phyloP scores from a whole-genome alignment of 2,329 filamentous ascomycete genomes.

The Fusarium neocosmosporiellum region DNA sequence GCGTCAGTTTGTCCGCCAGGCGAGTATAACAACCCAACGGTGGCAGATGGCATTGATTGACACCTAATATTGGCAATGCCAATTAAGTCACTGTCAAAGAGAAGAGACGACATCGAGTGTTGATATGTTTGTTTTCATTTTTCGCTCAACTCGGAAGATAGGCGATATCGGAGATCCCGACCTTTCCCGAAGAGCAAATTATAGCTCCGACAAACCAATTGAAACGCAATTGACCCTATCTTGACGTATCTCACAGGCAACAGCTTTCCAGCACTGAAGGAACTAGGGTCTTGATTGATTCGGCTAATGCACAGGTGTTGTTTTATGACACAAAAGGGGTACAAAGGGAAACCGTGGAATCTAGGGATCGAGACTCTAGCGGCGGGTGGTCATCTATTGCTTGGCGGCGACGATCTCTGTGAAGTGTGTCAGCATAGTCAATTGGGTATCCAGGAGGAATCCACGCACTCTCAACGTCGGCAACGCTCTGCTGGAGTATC shows the following conservation, averaged over 20 bases:
- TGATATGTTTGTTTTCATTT: constrained; percentile 26
- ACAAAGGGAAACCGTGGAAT: constrained; percentile 63
- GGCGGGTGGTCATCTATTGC: constrained; percentile 64
- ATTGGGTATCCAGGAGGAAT: neutral
- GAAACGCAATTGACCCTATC: constrained; percentile 31
- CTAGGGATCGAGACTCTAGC: constrained; percentile 51
- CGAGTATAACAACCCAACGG: neutral
- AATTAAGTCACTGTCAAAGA: neutral
- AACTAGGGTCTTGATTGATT: constrained; percentile 56
- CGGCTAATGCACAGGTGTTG: constrained; percentile 72
- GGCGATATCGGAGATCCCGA: constrained; percentile 41
- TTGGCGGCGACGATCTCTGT: constrained; percentile 72
- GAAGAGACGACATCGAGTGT: constrained; percentile 6
- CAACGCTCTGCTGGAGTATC: constrained; percentile 96
- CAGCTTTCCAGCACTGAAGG: constrained; percentile 30
- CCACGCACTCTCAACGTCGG: constrained; percentile 90
- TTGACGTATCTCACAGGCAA: constrained; percentile 35
- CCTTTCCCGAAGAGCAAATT: constrained; percentile 41
- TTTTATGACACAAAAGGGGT: constrained; percentile 60
- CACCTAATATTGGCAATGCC: neutral
- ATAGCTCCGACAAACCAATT: constrained; percentile 35
- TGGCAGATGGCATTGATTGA: neutral
- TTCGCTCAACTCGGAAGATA: constrained; percentile 24
- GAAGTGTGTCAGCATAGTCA: constrained; percentile 48
- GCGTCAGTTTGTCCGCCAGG: neutral